Base-by-base conservation (phyloP, 179 eudicot species). In the Actinidia chinensis region DNA sequence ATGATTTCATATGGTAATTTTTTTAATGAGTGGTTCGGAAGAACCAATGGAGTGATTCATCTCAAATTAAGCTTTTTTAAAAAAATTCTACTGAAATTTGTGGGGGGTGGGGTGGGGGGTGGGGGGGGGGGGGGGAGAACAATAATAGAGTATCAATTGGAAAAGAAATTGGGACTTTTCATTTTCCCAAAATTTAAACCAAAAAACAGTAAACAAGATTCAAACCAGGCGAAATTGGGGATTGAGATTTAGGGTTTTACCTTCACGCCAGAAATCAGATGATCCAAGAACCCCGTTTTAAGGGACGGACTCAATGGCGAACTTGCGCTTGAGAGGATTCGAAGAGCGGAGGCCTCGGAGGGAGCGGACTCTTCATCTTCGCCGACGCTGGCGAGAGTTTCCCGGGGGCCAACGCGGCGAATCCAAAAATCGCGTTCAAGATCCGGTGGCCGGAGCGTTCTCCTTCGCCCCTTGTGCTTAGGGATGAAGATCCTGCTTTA, bases 241-340 rank as follows among this genome's bases (percentile, higher is more conserved):
- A 1, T 6, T n/a, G 13, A 54, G 17, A 0, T 36, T n/a, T 23
- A 44, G 13, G 70, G 67, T 17, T 36, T 48, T 17, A 88, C 93
- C 87, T 85, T 80, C 48, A 90, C 93, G 10, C 88, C 93, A 13
- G 92, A 77, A n/a, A 85, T 89, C 91, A 11, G 85, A 75, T 50
- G 76, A 79, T 6, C 81, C 83, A 17, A 77, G 79, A 14, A 67
- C 47, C 12, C 79, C 81, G 52, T 61, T 58, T 47, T 87, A 93
- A 0, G 72, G 68, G 20, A 81, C 80, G 5, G 82, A 64, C 44
- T 94, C 98, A 20, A 82, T 79, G 50, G 73, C 73, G 63, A 92
- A 86, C 92, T 96, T 94, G n/a, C 98, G 84, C 81, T 95, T 95
- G 22, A 88, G 85, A 20, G 91, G 85, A 22, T 85, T 86, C 15